phyloP scores from a whole-genome alignment of 768 basidiomycete genomes.

The Russula compacta region DNA sequence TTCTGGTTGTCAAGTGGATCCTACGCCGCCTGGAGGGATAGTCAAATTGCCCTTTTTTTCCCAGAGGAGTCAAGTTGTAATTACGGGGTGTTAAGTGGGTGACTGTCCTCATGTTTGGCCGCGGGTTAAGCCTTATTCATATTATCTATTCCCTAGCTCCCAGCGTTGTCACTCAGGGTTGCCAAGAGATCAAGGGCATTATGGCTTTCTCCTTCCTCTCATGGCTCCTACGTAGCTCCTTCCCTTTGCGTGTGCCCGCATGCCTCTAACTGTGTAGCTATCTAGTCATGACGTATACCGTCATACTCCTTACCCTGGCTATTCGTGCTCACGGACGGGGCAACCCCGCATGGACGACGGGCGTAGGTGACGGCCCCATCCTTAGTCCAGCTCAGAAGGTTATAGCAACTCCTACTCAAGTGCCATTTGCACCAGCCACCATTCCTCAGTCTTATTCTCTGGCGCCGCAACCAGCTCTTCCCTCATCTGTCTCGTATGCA shows the following conservation, averaged over 20 bases:
- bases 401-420: not conserved
- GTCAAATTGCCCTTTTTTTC: not conserved
- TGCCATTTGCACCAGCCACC: not conserved
- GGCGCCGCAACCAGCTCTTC: not conserved
- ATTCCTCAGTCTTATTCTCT: not conserved
- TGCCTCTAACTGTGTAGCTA: not conserved
- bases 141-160: not conserved
- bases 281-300: slow-evolving; percentile 29
- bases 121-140: not conserved
- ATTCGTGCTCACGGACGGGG: slow-evolving; percentile 26
- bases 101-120: not conserved
- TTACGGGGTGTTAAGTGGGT: slow-evolving; percentile 8
- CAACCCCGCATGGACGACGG: slow-evolving; percentile 26
- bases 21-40: slow-evolving; percentile 21
- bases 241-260: not conserved
- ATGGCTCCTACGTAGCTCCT: slow-evolving; percentile 28
- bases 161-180: slow-evolving; percentile 9
- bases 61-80: slow-evolving; percentile 2
- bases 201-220: slow-evolving; percentile 31
- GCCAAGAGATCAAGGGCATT: slow-evolving; percentile 27
- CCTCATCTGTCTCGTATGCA: not conserved
- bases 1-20: slow-evolving; percentile 34
- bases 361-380: slow-evolving; percentile 27
- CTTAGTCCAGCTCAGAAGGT: not conserved
- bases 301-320: slow-evolving; percentile 23